phyloP scores from a whole-genome alignment of 1,284 basidiomycete genomes.

The Microbotryum saponariae region DNA sequence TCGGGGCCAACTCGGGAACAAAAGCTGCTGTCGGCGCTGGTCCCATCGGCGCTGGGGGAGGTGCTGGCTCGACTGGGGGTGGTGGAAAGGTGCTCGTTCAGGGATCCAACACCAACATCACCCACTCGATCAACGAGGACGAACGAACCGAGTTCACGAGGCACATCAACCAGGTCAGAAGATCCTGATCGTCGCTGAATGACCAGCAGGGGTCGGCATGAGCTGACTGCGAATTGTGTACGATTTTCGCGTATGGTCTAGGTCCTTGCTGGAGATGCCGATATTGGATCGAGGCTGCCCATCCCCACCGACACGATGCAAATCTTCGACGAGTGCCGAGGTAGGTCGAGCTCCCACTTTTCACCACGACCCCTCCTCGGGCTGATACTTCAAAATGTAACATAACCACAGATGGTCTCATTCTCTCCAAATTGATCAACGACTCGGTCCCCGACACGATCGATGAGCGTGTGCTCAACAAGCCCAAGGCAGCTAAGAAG shows the following conservation, averaged over 20 bases:
- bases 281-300: slow-evolving; percentile 73
- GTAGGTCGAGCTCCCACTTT: slow-evolving; percentile 36
- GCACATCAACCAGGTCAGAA: slow-evolving; percentile 78
- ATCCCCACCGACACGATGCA: slow-evolving; percentile 99
- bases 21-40: background rate
- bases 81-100: slow-evolving; percentile 87
- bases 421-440: slow-evolving; percentile 97
- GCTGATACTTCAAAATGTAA: background rate
- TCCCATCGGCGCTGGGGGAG: slow-evolving; percentile 1
- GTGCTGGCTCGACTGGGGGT: slow-evolving; percentile 34
- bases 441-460: slow-evolving; percentile 98
- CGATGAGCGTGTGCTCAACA: slow-evolving; percentile 95
- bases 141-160: slow-evolving; percentile 92
- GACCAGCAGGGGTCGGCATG: background rate
- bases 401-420: slow-evolving; percentile 64
- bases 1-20: slow-evolving; percentile 8
- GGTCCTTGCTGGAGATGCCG: slow-evolving; percentile 84
- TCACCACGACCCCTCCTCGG: background rate
- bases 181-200: background rate
- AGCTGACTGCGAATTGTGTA: background rate
- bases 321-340: slow-evolving; percentile 88
- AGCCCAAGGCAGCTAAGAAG: slow-evolving; percentile 53
- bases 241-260: slow-evolving; percentile 39
- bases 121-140: slow-evolving; percentile 98
- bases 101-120: slow-evolving; percentile 89